Evolutionary conservation across 352 stramenopile species (phyloP).

Genomic region (Phytophthora fragariae): DNA sequence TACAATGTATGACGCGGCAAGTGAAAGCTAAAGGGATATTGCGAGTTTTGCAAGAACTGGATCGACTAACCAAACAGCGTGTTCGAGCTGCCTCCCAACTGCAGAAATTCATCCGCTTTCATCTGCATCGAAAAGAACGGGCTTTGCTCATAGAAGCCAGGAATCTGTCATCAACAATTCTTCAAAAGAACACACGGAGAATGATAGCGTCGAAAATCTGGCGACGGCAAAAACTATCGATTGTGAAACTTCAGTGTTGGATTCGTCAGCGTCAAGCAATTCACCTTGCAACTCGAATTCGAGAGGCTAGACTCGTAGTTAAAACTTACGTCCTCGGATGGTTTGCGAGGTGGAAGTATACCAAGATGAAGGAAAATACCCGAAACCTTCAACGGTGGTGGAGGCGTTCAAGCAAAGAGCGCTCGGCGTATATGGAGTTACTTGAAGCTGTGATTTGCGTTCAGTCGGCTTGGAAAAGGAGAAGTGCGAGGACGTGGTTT

Average conservation of each 20-base stretch:
- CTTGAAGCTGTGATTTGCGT: conserved; percentile 57
- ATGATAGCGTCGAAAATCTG: conserved; percentile 24
- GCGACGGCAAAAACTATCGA: conserved; percentile 14
- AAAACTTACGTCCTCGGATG: conserved; percentile 27
- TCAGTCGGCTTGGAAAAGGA: conserved; percentile 52
- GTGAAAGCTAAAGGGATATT: conserved; percentile 27
- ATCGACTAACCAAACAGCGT: conserved; percentile 8
- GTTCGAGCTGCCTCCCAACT: conserved; percentile 32
- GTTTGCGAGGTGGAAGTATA: conserved; percentile 36
- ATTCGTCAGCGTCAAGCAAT: conserved; percentile 33
- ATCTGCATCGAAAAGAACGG: conserved; percentile 51
- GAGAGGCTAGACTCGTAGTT: conserved; percentile 17
- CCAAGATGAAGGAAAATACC: neutral
- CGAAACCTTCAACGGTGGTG: conserved; percentile 61
- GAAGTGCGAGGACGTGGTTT: conserved; percentile 23
- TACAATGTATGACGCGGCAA: conserved; percentile 54
- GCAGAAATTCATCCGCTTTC: conserved; percentile 50
- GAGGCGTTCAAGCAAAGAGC: conserved; percentile 25
- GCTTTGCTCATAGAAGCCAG: conserved; percentile 41
- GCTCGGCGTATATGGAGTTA: conserved; percentile 32
- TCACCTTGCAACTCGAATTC: conserved; percentile 6
- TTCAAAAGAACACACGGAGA: conserved; percentile 61
- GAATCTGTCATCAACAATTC: conserved; percentile 48
- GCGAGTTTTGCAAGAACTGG: conserved; percentile 20
- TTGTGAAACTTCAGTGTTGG: conserved; percentile 53